Base-by-base conservation (phyloP, 2,329 filamentous ascomycete species). In the Penicillium sp. region DNA sequence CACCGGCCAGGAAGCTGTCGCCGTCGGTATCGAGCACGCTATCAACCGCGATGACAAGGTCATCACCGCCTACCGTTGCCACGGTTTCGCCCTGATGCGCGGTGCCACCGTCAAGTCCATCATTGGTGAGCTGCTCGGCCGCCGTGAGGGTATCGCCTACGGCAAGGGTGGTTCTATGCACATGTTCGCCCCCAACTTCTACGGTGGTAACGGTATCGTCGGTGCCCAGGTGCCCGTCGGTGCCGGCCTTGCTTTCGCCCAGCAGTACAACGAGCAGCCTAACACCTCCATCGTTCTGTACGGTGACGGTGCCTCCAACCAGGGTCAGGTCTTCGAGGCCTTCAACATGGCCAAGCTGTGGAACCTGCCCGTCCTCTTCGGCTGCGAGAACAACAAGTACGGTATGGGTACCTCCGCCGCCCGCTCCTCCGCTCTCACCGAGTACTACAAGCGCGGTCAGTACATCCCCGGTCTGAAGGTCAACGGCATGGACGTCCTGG, bases 321-420 rank as follows among this genome's bases (percentile, higher is more conserved):
- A 99, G 85, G 95, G 95, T 66, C 95, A 99, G 82, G 95, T 99
- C 71, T 99, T 99, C 74, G 95, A 99, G 85, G 93, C 95, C 63
- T 99, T 96, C 87, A 99, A 99, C 89, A 99, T 99, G 95, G 95
- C 95, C 65, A 98, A 98, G 87, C 88, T 99, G 68, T 99, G 95
- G 95, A 93, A 95, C 71, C 84, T 99, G 50, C 95, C 95, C 56
- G 87, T 93, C 69, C 89, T 99, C 69, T 99, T 99, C 76, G 93
- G 92, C 70, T 99, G 95, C 80, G 95, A 99, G 85, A 99, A 99
- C 87, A 99, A 99, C 90, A 99, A 99, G 83, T 99, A 99, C 79
- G 95, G 95, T 79, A 99, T 99, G 95, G 95, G 95, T 82, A 99
- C 95, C 65, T 90, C 95, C 62, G 94, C 95, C 69, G 89, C 89